These are phyloP conservation scores for Termitomyces sp. DNA, from an alignment of 768 basidiomycete species.

Conservation along the genomic window DNA sequence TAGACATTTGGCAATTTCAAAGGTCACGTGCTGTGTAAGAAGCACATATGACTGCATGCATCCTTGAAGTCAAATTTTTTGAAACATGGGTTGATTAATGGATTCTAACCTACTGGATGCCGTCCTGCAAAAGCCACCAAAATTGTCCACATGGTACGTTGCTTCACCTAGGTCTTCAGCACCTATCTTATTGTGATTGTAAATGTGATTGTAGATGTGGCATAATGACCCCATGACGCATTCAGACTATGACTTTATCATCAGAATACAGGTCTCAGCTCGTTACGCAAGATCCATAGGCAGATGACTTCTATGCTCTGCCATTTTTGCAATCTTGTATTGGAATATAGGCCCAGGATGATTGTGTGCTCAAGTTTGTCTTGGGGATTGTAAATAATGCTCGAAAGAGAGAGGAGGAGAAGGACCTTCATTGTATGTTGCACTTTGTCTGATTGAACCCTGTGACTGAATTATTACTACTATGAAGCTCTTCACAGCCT, in stretches of 20 bases:
- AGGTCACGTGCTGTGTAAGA: too few relatives aligned
- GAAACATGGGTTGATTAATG: too few relatives aligned
- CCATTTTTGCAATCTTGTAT: slow-evolving; percentile 77
- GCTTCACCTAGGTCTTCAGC: neutral
- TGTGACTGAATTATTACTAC: slow-evolving; percentile 3
- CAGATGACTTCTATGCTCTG: slow-evolving; percentile 97
- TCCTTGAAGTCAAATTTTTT: too few relatives aligned
- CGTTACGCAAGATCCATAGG: slow-evolving; percentile 94
- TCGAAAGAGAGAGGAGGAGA: slow-evolving; percentile 81
- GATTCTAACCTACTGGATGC: too few relatives aligned
- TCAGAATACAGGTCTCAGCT: slow-evolving; percentile 98
- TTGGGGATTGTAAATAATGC: slow-evolving; percentile 92
- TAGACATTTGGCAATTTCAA: too few relatives aligned
- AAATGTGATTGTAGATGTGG: slow-evolving; percentile 79
- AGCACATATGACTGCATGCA: too few relatives aligned
- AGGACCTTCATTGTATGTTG: slow-evolving; percentile 57
- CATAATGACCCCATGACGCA: slow-evolving; percentile 97
- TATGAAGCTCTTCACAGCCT: slow-evolving; percentile 65
- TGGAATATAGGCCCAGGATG: slow-evolving; percentile 69
- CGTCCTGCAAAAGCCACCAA: slow-evolving; percentile 62
- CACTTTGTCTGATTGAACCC: neutral
- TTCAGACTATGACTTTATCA: slow-evolving; percentile 98
- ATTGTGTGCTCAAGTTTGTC: slow-evolving; percentile 83
- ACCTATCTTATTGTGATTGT: slow-evolving; percentile 13
- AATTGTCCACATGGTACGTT: slow-evolving; percentile 81